These are phyloP conservation scores for Glycyrrhiza uralensis DNA, from an alignment of 306 rosid species.

Conservation along the genomic window DNA sequence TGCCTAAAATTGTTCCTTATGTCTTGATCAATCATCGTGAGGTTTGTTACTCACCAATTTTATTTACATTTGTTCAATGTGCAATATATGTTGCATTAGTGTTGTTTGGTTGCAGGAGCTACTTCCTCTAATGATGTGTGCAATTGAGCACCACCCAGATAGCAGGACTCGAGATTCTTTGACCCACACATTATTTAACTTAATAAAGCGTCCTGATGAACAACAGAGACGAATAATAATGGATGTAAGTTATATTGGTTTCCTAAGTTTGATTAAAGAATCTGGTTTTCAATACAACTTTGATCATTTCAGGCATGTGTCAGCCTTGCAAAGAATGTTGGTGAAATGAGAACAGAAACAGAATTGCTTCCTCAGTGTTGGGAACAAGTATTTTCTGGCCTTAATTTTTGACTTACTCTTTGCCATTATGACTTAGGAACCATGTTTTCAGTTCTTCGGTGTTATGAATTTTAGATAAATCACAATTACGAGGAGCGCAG, in stretches of 20 bases:
- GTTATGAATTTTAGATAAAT: slow-evolving; percentile 57
- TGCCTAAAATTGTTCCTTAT: slow-evolving; percentile 96
- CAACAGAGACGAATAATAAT: slow-evolving; percentile 84
- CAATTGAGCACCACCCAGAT: slow-evolving; percentile 91
- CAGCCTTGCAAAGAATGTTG: slow-evolving; percentile 85
- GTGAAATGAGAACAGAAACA: slow-evolving; percentile 97
- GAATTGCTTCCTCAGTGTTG: slow-evolving; percentile 98
- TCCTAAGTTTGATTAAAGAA: background rate
- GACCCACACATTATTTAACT: slow-evolving; percentile 91
- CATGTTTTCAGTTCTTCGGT: slow-evolving; percentile 7
- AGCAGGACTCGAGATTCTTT: slow-evolving; percentile 87
- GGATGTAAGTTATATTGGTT: slow-evolving; percentile 66
- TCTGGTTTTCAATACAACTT: slow-evolving; percentile 11
- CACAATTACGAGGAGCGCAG: slow-evolving; percentile 97
- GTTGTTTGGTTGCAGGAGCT: slow-evolving; percentile 65
- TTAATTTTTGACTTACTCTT: slow-evolving; percentile 1
- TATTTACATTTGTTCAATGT: background rate
- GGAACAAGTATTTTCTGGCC: slow-evolving; percentile 75
- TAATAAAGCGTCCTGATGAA: slow-evolving; percentile 96
- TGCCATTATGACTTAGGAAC: slow-evolving; percentile 11
- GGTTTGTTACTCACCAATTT: slow-evolving; percentile 44
- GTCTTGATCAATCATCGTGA: slow-evolving; percentile 96
- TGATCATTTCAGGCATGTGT: slow-evolving; percentile 76
- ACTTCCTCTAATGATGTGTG: slow-evolving; percentile 96
- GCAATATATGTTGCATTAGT: slow-evolving; percentile 1